phyloP scores from a whole-genome alignment of 108 stramenopile species.

The Cylindrotheca closterium region DNA sequence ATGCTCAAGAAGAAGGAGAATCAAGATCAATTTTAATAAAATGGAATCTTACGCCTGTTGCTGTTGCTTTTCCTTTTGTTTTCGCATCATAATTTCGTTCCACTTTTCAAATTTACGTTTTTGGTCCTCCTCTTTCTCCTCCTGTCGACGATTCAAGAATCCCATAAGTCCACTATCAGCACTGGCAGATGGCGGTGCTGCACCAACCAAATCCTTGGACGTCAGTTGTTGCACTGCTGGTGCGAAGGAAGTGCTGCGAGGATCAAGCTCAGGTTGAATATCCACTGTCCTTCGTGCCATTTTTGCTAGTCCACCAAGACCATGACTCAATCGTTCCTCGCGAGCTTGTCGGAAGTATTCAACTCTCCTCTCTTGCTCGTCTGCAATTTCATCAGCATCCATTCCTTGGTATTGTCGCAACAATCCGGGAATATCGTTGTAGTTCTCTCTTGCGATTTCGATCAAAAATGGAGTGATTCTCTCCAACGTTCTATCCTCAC shows the following conservation, averaged over 20 bases:
- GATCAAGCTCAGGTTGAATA: conserved; percentile 69
- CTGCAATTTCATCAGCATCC: conserved; percentile 88
- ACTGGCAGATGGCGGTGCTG: conserved; percentile 46
- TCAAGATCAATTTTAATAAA: no score
- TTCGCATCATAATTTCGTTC: conserved; percentile 89
- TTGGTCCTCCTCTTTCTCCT: conserved; percentile 80
- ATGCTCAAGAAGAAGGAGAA: no score
- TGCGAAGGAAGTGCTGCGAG: conserved; percentile 19
- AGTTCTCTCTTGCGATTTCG: conserved; percentile 82
- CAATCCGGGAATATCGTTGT: conserved; percentile 69
- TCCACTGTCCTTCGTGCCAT: conserved; percentile 26
- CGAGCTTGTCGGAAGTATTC: conserved; percentile 45
- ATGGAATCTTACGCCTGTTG: background rate
- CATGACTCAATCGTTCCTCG: conserved; percentile 43
- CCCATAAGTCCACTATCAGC: conserved; percentile 55
- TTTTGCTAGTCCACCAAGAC: conserved; percentile 70
- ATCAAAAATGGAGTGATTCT: conserved; percentile 84
- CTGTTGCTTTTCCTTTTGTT: conserved; percentile 64
- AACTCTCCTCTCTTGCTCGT: conserved; percentile 79
- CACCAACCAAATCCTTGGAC: conserved; percentile 84
- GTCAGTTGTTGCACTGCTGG: conserved; percentile 59
- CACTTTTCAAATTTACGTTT: conserved; percentile 86
- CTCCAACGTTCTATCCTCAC: conserved; percentile 70
- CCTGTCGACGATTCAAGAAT: conserved; percentile 76
- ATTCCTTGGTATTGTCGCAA: conserved; percentile 75